Conservation (phyloP, 176 grass and related monocot species). For the Eragrostis curvula region DNA sequence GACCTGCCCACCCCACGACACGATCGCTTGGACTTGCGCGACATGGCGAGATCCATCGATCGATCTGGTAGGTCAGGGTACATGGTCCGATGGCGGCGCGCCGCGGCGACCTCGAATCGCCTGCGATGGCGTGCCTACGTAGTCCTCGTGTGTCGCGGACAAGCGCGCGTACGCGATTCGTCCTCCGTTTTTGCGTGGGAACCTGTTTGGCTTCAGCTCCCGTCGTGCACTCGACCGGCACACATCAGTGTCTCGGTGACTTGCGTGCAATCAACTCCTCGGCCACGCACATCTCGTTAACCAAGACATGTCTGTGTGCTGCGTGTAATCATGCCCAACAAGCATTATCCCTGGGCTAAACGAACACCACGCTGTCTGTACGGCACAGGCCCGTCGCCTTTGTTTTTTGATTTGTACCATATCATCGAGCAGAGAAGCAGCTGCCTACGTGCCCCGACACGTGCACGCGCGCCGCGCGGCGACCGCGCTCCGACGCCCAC, state of each 20-base stretch:
- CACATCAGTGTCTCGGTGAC: too few relatives aligned
- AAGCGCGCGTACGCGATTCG: neutral
- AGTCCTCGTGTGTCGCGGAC: too few relatives aligned
- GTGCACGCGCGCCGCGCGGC: neutral
- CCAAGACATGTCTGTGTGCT: neutral
- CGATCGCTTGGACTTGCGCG: too few relatives aligned
- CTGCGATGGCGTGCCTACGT: neutral
- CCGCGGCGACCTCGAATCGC: neutral
- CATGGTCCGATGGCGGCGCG: neutral
- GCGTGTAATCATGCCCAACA: neutral
- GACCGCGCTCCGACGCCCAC: neutral
- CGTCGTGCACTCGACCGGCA: neutral
- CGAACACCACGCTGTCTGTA: neutral
- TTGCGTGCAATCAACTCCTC: conserved; percentile 4
- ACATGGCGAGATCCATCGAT: neutral
- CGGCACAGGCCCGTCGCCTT: neutral
- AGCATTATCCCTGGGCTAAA: neutral
- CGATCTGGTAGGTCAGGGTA: neutral
- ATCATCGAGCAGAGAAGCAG: neutral
- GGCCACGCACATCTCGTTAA: neutral
- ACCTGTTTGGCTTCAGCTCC: conserved; percentile 15
- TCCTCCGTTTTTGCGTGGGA: neutral
- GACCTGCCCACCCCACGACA: too few relatives aligned
- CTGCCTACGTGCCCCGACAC: conserved; percentile 27
- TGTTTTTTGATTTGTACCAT: neutral